Evolutionary conservation across 495 filamentous ascomycete species (phyloP).

Genomic region (Lindgomyces ingoldianus): DNA sequence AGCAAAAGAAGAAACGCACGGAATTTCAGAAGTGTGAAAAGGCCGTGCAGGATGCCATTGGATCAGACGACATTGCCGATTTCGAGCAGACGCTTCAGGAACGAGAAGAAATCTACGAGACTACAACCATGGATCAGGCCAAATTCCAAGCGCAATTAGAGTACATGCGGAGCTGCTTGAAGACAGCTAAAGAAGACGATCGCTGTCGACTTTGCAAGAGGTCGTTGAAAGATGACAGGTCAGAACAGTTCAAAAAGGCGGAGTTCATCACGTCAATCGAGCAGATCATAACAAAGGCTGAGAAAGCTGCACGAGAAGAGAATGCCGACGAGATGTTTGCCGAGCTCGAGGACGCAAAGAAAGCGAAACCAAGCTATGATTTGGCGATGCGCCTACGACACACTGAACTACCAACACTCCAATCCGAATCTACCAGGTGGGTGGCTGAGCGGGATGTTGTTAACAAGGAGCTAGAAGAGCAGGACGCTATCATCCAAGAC

Average conservation of each 20-base stretch:
- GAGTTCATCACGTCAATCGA: slow-evolving; percentile 45
- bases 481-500: slow-evolving; percentile 69
- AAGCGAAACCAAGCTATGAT: slow-evolving; percentile 61
- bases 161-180: slow-evolving; percentile 64
- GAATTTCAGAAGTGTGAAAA: slow-evolving; percentile 63
- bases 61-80: slow-evolving; percentile 51
- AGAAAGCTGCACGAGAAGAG: slow-evolving; percentile 39
- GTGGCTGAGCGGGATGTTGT: slow-evolving; percentile 59
- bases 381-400: slow-evolving; percentile 66
- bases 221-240: slow-evolving; percentile 59
- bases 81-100: slow-evolving; percentile 56
- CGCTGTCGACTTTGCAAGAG: slow-evolving; percentile 71
- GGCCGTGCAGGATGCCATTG: slow-evolving; percentile 54
- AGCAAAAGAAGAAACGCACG: slow-evolving; percentile 61
- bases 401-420: slow-evolving; percentile 69
- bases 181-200: slow-evolving; percentile 60
- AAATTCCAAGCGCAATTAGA: slow-evolving; percentile 61
- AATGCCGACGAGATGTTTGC: slow-evolving; percentile 59
- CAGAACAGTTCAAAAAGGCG: slow-evolving; percentile 36
- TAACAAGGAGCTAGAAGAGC: slow-evolving; percentile 66
- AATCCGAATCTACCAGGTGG: slow-evolving; percentile 59
- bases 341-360: slow-evolving; percentile 52
- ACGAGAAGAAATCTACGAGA: slow-evolving; percentile 62
- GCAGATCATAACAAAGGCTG: slow-evolving; percentile 56
- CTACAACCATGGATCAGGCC: slow-evolving; percentile 62